These are phyloP conservation scores for Termitomyces sp. DNA, from an alignment of 768 basidiomycete genomes.

Conservation along the genomic window DNA sequence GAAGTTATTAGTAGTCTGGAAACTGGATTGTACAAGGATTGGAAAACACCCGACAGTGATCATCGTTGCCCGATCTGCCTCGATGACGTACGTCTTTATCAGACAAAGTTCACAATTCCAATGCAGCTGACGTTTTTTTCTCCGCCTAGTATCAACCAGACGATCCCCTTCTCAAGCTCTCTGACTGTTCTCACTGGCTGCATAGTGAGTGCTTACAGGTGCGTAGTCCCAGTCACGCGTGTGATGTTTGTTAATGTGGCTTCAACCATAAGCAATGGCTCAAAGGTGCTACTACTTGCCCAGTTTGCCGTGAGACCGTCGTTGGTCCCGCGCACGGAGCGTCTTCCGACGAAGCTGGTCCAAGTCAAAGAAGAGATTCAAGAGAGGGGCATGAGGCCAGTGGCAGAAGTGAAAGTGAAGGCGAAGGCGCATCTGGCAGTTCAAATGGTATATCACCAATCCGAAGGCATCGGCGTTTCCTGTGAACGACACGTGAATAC, in stretches of 20 bases:
- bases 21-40: conserved; percentile 60
- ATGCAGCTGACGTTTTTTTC: conserved; percentile 9
- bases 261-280: conserved; percentile 66
- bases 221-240: conserved; percentile 14
- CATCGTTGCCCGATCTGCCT: conserved; percentile 79
- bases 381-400: conserved; percentile 6
- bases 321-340: neutral
- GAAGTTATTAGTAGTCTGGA: conserved; percentile 57
- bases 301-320: conserved; percentile 71
- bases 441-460: neutral
- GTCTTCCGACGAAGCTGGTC: conserved; percentile 8
- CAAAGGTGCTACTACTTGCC: conserved; percentile 68
- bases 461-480: neutral
- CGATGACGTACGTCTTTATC: conserved; percentile 59
- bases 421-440: neutral
- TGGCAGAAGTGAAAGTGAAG: neutral
- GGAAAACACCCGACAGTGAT: conserved; percentile 62
- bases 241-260: conserved; percentile 3
- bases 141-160: conserved; percentile 51
- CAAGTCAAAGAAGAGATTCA: conserved; percentile 11
- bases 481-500: neutral
- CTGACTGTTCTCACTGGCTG: conserved; percentile 75
- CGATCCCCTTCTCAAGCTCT: conserved; percentile 63
- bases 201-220: conserved; percentile 76
- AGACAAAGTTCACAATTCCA: neutral